Conservation (phyloP, 768 basidiomycete species). For the Russula earlei region DNA sequence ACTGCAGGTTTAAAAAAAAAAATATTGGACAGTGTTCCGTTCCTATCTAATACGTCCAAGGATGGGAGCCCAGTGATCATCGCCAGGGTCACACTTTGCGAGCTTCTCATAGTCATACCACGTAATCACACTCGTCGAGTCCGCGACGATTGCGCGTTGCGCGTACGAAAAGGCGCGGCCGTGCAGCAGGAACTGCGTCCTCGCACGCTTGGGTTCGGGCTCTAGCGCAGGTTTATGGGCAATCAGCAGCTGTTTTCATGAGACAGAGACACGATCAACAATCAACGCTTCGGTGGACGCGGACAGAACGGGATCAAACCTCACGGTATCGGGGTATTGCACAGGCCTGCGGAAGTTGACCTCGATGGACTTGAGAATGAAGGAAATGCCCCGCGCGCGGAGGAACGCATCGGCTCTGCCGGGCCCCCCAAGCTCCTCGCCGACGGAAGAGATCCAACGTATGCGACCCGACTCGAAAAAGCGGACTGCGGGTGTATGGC, state of each 20-base stretch:
- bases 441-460: slow-evolving; percentile 53
- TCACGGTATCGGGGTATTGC: slow-evolving; percentile 65
- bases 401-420: slow-evolving; percentile 47
- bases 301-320: not conserved
- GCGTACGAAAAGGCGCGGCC: slow-evolving; percentile 55
- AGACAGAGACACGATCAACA: too few relatives aligned
- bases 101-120: slow-evolving; percentile 73
- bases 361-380: slow-evolving; percentile 65
- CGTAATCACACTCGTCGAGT: slow-evolving; percentile 54
- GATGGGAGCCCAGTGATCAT: slow-evolving; percentile 33
- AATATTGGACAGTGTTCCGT: too few relatives aligned
- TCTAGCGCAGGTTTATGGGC: slow-evolving; percentile 44
- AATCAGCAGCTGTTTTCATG: slow-evolving; percentile 43
- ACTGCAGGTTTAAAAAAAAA: too few relatives aligned
- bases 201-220: slow-evolving; percentile 14
- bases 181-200: slow-evolving; percentile 39
- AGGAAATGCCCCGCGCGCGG: slow-evolving; percentile 52
- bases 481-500: slow-evolving; percentile 34
- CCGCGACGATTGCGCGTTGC: slow-evolving; percentile 54
- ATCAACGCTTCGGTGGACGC: not conserved
- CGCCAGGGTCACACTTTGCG: slow-evolving; percentile 54
- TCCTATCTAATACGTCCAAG: slow-evolving; percentile 21
- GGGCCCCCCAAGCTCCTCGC: slow-evolving; percentile 49
- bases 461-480: slow-evolving; percentile 71
- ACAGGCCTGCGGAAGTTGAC: slow-evolving; percentile 64